Conservation (phyloP, 257 asterid genomes). For the Solanum virginianum region DNA sequence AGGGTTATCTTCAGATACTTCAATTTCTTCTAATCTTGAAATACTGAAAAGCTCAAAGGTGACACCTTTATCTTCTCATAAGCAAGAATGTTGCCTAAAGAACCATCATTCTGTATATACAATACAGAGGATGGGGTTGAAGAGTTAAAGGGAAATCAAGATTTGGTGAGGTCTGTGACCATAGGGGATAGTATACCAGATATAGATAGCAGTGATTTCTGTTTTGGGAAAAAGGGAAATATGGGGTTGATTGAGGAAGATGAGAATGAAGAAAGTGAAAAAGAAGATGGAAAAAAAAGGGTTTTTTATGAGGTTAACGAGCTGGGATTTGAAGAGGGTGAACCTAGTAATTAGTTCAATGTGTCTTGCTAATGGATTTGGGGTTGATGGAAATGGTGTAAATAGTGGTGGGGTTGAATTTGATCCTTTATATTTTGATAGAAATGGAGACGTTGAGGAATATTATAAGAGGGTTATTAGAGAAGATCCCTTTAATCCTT, state of each 20-base stretch:
- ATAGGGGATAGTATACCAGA: conserved; percentile 13
- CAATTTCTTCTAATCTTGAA: conserved; percentile 3
- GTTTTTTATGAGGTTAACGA: conserved; percentile 12
- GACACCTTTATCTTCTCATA: neutral
- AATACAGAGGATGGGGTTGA: conserved; percentile 18
- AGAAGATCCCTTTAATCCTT: conserved; percentile 40
- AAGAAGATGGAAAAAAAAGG: conserved; percentile 2
- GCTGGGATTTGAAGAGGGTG: conserved; percentile 11
- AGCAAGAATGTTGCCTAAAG: conserved; percentile 32
- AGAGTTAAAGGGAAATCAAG: neutral
- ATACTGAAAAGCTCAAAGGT: neutral
- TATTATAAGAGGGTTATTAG: conserved; percentile 18
- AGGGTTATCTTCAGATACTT: conserved; percentile 1
- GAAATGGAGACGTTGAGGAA: conserved; percentile 20
- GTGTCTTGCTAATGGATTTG: conserved; percentile 5
- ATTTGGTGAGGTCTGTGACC: conserved; percentile 10
- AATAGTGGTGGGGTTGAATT: neutral
- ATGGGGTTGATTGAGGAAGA: conserved; percentile 13
- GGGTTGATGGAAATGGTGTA: neutral
- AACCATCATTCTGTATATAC: conserved; percentile 60
- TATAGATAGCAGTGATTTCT: conserved; percentile 27
- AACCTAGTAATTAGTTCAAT: neutral
- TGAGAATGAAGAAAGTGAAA: conserved; percentile 4
- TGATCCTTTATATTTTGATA: conserved; percentile 5
- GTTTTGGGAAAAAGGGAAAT: conserved; percentile 24